A percentile compares a stretch with the other conserved stretches of the same genome.
Evolutionary conservation across 2,329 filamentous ascomycete genomes (phyloP).

Genomic region (Ceratocystis harringtonii): DNA sequence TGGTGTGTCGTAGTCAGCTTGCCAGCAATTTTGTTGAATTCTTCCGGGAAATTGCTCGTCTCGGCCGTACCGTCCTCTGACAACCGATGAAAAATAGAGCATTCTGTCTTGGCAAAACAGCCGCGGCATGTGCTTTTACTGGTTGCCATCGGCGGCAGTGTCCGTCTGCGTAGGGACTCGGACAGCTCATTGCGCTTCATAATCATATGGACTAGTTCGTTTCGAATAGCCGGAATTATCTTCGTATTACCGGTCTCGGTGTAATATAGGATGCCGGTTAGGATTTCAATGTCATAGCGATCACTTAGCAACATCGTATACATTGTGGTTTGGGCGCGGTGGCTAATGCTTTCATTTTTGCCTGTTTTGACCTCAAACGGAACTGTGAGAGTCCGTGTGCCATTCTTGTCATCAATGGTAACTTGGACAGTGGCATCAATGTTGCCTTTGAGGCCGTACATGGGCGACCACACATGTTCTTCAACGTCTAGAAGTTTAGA

Average conservation of each 20-base stretch:
- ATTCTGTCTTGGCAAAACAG: conserved; percentile 82
- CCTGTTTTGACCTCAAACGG: conserved; percentile 95
- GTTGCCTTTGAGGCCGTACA: conserved; percentile 93
- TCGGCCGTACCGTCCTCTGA: conserved; percentile 71
- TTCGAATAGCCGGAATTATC: conserved; percentile 68
- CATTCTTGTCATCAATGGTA: conserved; percentile 55
- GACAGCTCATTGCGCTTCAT: conserved; percentile 87
- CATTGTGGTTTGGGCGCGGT: conserved; percentile 84
- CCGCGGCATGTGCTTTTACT: conserved; percentile 66
- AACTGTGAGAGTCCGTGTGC: conserved; percentile 57
- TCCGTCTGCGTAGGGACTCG: conserved; percentile 66
- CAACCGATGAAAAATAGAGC: conserved; percentile 87
- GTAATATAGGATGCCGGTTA: conserved; percentile 86
- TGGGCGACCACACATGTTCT: conserved; percentile 95
- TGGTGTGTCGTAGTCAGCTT: conserved; percentile 62
- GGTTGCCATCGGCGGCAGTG: conserved; percentile 73
- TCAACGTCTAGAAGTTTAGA: conserved; percentile 92
- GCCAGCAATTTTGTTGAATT: conserved; percentile 66
- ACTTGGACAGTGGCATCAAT: conserved; percentile 95
- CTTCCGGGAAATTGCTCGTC: conserved; percentile 62
- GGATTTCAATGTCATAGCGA: conserved; percentile 83
- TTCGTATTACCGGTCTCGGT: conserved; percentile 79
- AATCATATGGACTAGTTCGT: conserved; percentile 90
- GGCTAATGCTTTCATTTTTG: conserved; percentile 62
- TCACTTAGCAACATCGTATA: conserved; percentile 89